Base-by-base conservation (phyloP, 1,139 yeast species). In the Scheffersomyces illinoinensis region DNA sequence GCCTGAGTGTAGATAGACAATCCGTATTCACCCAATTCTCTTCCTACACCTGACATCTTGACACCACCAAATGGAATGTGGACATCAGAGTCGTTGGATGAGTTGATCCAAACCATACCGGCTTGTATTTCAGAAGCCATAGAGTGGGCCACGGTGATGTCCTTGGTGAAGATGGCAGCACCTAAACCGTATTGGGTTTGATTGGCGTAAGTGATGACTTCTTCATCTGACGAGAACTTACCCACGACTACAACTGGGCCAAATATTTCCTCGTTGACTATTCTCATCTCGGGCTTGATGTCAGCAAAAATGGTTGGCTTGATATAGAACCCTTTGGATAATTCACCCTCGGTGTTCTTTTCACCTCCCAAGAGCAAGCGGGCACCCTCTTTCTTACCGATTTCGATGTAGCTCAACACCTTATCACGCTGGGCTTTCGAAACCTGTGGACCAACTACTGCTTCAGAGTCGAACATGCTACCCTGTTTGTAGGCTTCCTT, bases 11-110 rank as follows among this genome's bases (percentile, higher is more conserved):
- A 92, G 64, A 86, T 83, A 59, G 83, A 80, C 60, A 92, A 81
- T 61, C 97, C 97, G 68, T 88, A 87, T 71, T 89, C 89, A 59
- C 97, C 97, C 66, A 92, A 82, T 76, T 92, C 97, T 72, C 96
- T 85, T 59, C 97, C 97, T 63, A 90, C 83, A 66, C 97, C 97
- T 68, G 91, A 85, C 87, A 86, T 82, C 79, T 92, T 92, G 52
- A 79, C 83, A 57, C 85, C 85, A 47, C 97, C 97, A 71, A 92
- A 92, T 61, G 97, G 97, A 64, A 90, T 81, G 66, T 86, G 87
- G 60, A 80, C 75, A 68, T 89, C 93, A 57, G 91, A 87, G 71
- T 90, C 95, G 71, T 92, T 91, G 57, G 93, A 87, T 12, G 93
- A 86, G 64, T 75, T 78, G 69, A 85, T 85, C 82, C 86, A 85